A percentile compares a stretch with the other conserved stretches of the same genome.
Conservation (phyloP, 805 yeast genomes). For the Wickerhamiella occidentalis region DNA sequence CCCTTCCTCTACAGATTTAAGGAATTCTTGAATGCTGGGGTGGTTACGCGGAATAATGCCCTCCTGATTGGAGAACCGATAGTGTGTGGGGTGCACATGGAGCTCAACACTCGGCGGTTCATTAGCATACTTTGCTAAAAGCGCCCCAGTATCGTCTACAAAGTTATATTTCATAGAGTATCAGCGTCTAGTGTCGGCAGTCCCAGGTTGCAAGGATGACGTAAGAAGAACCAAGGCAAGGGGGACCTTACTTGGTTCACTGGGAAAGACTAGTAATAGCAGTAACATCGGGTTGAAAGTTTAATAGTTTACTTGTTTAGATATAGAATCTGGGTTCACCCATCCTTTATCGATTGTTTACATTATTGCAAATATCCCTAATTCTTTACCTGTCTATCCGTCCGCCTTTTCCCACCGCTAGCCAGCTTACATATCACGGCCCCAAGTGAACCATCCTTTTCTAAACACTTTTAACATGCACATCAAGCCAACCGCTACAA, state of each 20-base stretch:
- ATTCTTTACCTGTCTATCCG: background rate
- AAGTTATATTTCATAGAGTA: slow-evolving; percentile 19
- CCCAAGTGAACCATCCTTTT: background rate
- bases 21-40: slow-evolving; percentile 59
- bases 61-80: slow-evolving; percentile 81
- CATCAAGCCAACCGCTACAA: slow-evolving; percentile 9
- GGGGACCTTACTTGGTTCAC: no score
- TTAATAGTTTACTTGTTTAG: no score
- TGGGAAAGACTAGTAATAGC: background rate
- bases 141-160: slow-evolving; percentile 58
- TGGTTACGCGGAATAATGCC: slow-evolving; percentile 73
- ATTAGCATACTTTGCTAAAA: slow-evolving; percentile 63
- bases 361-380: no score
- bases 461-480: background rate
- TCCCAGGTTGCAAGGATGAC: no score
- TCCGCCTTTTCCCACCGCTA: no score
- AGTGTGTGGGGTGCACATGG: slow-evolving; percentile 86
- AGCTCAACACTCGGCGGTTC: slow-evolving; percentile 74
- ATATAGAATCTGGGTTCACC: no score
- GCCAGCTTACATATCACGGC: background rate
- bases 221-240: no score
- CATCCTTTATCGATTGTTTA: no score
- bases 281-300: no score
- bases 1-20: slow-evolving; percentile 66
- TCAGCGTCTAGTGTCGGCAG: background rate